Conservation (phyloP, 208 protist species). For the Sergeia podlipaevii region DNA sequence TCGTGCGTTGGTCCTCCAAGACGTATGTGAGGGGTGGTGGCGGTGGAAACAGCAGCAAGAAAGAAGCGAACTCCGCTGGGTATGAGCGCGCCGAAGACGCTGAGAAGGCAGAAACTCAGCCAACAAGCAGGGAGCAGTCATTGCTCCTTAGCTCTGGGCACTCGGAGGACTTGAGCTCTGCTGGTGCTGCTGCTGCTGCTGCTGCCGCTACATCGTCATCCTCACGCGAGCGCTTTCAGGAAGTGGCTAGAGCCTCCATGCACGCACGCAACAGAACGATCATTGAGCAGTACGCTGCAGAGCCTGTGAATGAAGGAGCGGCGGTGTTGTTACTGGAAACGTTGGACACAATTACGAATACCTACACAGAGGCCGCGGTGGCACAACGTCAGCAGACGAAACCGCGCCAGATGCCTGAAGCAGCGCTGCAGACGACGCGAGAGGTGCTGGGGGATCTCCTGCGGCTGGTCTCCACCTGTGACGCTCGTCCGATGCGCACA, state of each 20-base stretch:
- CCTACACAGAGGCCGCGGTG: neutral
- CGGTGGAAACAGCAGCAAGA: neutral
- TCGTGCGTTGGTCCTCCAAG: constrained; percentile 29
- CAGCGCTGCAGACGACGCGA: constrained; percentile 2
- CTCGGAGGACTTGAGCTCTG: neutral
- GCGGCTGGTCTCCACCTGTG: neutral
- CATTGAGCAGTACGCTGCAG: constrained; percentile 31
- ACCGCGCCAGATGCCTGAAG: neutral
- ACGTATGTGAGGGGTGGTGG: neutral
- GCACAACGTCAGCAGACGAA: neutral
- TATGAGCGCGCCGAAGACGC: neutral
- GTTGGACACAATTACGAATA: constrained; percentile 7
- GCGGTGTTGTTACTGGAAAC: constrained; percentile 21
- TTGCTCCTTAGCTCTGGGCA: neutral
- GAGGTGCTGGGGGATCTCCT: constrained; percentile 9
- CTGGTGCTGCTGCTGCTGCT: neutral
- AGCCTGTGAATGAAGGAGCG: constrained; percentile 30
- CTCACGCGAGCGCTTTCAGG: constrained; percentile 17
- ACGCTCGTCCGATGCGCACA: neutral
- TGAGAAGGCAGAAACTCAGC: neutral
- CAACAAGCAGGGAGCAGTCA: neutral
- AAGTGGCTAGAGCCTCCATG: constrained; percentile 46
- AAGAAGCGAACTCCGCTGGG: neutral
- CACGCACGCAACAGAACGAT: constrained; percentile 32
- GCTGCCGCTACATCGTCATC: neutral